Conservation (phyloP, 164 flowering plant species). For the Vitis amurensis region DNA sequence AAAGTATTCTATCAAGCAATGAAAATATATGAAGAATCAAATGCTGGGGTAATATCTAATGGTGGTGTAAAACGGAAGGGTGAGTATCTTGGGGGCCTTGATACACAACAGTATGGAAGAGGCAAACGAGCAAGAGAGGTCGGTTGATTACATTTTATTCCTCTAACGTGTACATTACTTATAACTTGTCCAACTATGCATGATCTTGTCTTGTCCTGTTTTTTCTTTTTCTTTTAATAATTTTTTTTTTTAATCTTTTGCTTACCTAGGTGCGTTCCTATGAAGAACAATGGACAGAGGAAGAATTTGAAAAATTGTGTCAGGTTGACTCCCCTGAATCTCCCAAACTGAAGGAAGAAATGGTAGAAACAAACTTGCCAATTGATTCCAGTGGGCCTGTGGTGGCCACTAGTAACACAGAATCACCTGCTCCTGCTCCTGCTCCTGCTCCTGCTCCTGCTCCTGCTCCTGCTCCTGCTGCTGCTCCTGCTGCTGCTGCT, state of each 20-base stretch:
- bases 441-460: background rate
- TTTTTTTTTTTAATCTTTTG: slow-evolving; percentile 1
- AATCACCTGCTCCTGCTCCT: slow-evolving; percentile 18
- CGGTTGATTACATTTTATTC: slow-evolving; percentile 20
- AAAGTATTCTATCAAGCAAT: slow-evolving; percentile 72
- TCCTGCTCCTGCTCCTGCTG: too few relatives aligned
- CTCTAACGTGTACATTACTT: background rate
- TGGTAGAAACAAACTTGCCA: slow-evolving; percentile 25
- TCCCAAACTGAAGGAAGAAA: slow-evolving; percentile 49
- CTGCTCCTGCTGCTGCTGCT: background rate
- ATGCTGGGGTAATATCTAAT: slow-evolving; percentile 29
- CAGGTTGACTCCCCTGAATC: slow-evolving; percentile 79
- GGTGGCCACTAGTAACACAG: slow-evolving; percentile 18
- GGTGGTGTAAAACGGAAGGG: slow-evolving; percentile 60
- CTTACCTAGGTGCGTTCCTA: slow-evolving; percentile 85
- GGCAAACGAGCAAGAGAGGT: slow-evolving; percentile 99
- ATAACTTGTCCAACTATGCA: background rate
- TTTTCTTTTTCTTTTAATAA: background rate
- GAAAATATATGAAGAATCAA: slow-evolving; percentile 65
- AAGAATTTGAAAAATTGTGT: slow-evolving; percentile 96
- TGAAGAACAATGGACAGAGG: slow-evolving; percentile 99
- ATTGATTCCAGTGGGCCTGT: slow-evolving; percentile 32
- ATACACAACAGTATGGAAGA: slow-evolving; percentile 91
- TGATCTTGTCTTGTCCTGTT: background rate
- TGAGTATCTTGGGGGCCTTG: slow-evolving; percentile 61